A percentile compares a stretch with the other conserved stretches of the same genome.
phyloP scores from a whole-genome alignment of 176 grass and related monocot species.

The Alopecurus myosuroides region DNA sequence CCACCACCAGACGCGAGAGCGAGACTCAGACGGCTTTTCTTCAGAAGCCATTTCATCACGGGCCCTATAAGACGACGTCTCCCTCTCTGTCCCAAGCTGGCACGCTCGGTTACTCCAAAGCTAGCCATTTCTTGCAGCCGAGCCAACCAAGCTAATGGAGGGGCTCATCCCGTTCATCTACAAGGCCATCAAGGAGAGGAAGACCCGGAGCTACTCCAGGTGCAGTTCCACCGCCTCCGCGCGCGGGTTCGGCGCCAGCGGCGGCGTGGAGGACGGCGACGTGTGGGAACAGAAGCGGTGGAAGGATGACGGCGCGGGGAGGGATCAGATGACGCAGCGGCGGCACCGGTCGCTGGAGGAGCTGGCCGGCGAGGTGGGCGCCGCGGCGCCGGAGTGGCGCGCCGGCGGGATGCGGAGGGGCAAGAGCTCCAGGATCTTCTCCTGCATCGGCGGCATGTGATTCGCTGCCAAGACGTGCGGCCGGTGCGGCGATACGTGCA shows the following conservation, averaged over 20 bases:
- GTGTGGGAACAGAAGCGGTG: slow-evolving; percentile 11
- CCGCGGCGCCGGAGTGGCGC: slow-evolving; percentile 30
- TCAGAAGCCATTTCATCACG: neutral
- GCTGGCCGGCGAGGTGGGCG: slow-evolving; percentile 35
- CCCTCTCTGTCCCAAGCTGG: slow-evolving; percentile 2
- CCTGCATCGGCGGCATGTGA: slow-evolving; percentile 59
- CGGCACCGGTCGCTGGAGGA: slow-evolving; percentile 61
- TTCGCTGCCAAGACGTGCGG: neutral
- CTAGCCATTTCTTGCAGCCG: neutral
- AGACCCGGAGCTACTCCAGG: slow-evolving; percentile 47
- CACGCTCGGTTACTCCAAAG: neutral
- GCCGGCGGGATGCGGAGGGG: slow-evolving; percentile 4
- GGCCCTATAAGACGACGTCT: neutral
- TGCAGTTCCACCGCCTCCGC: slow-evolving; percentile 44
- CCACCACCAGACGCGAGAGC: slow-evolving; percentile 26
- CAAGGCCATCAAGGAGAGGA: slow-evolving; percentile 67
- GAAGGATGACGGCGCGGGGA: neutral
- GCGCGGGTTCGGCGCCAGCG: slow-evolving; percentile 8
- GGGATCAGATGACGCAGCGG: slow-evolving; percentile 34
- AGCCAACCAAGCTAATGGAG: slow-evolving; percentile 44
- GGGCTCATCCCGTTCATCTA: slow-evolving; percentile 84
- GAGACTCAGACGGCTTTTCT: neutral
- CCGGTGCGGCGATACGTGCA: neutral
- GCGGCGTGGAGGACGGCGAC: slow-evolving; percentile 10
- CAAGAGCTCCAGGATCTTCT: slow-evolving; percentile 52